Evolutionary conservation across 23 red algal genomes (phyloP), one percentile per base, ranked within the genome.

Genomic region (Gracilaria caudata): DNA sequence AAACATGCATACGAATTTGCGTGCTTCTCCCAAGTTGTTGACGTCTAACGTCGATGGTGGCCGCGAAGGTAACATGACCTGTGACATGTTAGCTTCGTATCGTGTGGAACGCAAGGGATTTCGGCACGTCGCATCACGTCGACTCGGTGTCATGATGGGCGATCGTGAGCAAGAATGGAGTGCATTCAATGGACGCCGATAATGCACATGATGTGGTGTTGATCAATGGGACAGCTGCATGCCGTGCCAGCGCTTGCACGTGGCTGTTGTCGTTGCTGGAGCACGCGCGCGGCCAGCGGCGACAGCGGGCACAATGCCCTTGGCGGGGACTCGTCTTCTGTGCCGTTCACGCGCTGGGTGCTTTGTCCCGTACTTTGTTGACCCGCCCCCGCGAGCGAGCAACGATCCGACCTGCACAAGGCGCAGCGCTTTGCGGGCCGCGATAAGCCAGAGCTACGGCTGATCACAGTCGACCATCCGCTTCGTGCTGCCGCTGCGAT

Each of bases 391-490:
- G 29, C 61, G 30, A 33, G 9, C 29, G 25, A 35, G 57, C 7
- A 66, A 30, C 61, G 12, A 29, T 30, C 61, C 26, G 14, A 66
- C 61, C 19, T 14, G 26, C 61, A 1, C 29, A 36, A 66, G 61
- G 17, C 61, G 61, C 61, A 4, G 29, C 17, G 32, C 61, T n/a
- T n/a, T 19, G 30, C 61, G 61, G 61, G 61, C 61, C 61, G 61
- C 23, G 14, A 66, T 66, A 66, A 66, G 61, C 61, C 61, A 66
- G 61, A 37, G 61, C 61, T 66, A 35, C 61, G 61, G 61, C 36
- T 36, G 61, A 66, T 66, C 61, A 66, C 21, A 66, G 61, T 36
- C 61, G 32, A 14, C 26, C 61, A 33, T 33, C 30, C 61, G 29
- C 9, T 36, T 66, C 61, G 29, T 36, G 30, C 61, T 37, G 61